A percentile compares a stretch with the other conserved stretches of the same genome.
phyloP scores from a whole-genome alignment of 768 basidiomycete species.

The Fistulinella prunicolor region DNA sequence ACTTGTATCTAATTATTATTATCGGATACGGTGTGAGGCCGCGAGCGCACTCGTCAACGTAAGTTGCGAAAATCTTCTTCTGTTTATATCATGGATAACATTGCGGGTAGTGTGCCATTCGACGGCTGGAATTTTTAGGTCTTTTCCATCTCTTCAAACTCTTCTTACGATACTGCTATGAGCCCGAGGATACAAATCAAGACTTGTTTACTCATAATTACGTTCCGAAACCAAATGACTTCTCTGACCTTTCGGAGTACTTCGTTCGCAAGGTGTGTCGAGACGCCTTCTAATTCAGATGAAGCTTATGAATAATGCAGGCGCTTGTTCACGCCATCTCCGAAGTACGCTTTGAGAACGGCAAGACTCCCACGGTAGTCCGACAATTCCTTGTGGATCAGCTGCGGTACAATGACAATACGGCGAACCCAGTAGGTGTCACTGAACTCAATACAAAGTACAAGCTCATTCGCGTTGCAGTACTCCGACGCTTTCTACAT shows the following conservation, averaged over 20 bases:
- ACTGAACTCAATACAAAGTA: not conserved
- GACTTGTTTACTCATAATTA: constrained; percentile 85
- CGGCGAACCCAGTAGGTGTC: constrained; percentile 72
- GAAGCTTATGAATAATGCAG: constrained; percentile 37
- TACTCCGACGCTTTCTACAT: constrained; percentile 92
- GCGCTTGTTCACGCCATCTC: constrained; percentile 79
- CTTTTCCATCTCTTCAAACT: constrained; percentile 96
- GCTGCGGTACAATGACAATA: constrained; percentile 94
- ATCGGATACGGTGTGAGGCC: constrained; percentile 93
- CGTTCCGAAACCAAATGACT: constrained; percentile 95
- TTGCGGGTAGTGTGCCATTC: constrained; percentile 69
- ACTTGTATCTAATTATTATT: constrained; percentile 93
- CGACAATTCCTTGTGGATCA: constrained; percentile 89
- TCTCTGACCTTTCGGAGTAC: constrained; percentile 87
- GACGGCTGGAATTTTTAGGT: constrained; percentile 81
- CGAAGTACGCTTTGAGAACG: constrained; percentile 80
- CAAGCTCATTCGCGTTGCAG: constrained; percentile 38
- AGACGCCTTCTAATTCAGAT: not conserved
- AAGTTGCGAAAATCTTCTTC: constrained; percentile 28
- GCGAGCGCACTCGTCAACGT: constrained; percentile 81
- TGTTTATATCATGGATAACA: constrained; percentile 12
- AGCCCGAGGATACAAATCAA: constrained; percentile 76
- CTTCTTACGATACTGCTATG: constrained; percentile 87
- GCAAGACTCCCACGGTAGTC: constrained; percentile 82
- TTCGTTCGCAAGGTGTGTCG: constrained; percentile 83